These are phyloP conservation scores for Apodospora peruviana DNA, from an alignment of 495 filamentous ascomycete species.

Conservation along the genomic window DNA sequence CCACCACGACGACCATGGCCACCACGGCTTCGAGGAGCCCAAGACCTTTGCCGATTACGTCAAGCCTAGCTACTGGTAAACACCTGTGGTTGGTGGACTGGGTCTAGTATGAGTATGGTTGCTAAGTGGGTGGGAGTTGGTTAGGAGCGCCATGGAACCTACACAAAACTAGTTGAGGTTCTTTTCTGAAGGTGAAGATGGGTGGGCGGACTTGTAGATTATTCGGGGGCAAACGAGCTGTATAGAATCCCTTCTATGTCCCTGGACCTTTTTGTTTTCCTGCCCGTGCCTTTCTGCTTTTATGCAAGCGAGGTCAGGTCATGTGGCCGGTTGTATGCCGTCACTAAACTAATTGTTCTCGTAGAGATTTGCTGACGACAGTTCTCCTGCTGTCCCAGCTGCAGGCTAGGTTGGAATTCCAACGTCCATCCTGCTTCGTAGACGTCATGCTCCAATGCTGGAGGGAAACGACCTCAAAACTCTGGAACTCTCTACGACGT, in stretches of 20 bases:
- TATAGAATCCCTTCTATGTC: conserved; percentile 13
- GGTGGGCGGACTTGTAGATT: conserved; percentile 13
- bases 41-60: conserved; percentile 93
- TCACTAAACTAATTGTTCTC: too few species aligned
- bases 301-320: not conserved
- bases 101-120: not conserved
- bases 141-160: too few species aligned
- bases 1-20: conserved; percentile 51
- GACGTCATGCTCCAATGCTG: too few species aligned
- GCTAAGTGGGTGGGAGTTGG: not conserved
- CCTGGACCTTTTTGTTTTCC: not conserved
- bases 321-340: not conserved
- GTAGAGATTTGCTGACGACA: too few species aligned
- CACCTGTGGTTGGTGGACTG: conserved; percentile 4
- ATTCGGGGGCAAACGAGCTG: conserved; percentile 7
- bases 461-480: too few species aligned
- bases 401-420: too few species aligned
- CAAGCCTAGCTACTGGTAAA: conserved; percentile 82
- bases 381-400: too few species aligned
- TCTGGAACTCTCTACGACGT: too few species aligned
- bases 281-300: not conserved
- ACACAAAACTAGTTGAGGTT: not conserved
- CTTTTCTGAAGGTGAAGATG: not conserved
- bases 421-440: too few species aligned
- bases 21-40: conserved; percentile 65